phyloP scores from a whole-genome alignment of 352 stramenopile genomes.

The Blastocystis sp. region DNA sequence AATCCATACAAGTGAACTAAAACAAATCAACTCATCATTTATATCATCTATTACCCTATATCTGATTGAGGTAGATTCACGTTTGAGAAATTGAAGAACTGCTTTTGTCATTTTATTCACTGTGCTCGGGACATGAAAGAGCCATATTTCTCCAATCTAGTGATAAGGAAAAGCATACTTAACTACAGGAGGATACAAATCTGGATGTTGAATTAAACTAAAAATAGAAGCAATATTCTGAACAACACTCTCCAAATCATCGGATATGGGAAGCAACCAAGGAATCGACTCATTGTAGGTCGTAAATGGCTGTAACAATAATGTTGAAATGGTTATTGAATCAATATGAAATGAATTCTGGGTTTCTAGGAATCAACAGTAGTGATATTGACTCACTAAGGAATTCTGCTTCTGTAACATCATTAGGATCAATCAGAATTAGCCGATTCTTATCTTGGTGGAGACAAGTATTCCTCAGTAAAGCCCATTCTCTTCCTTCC shows the following conservation, averaged over 20 bases:
- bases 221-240: background rate
- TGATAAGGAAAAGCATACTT: background rate
- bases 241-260: background rate
- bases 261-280: background rate
- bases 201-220: background rate
- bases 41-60: background rate
- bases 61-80: background rate
- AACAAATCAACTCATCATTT: background rate
- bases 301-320: background rate
- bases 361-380: background rate
- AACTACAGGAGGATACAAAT: conserved; percentile 14
- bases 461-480: background rate
- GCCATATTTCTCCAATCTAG: background rate
- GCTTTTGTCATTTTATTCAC: background rate
- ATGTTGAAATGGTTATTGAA: background rate
- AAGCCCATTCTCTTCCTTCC: background rate
- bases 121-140: background rate
- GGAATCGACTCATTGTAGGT: background rate
- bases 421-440: no score
- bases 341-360: background rate
- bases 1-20: background rate
- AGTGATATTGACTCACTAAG: background rate
- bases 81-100: background rate
- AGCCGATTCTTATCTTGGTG: background rate
- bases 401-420: no score